Evolutionary conservation across 495 filamentous ascomycete genomes (phyloP).

Genomic region (Aspergillus asperescens): DNA sequence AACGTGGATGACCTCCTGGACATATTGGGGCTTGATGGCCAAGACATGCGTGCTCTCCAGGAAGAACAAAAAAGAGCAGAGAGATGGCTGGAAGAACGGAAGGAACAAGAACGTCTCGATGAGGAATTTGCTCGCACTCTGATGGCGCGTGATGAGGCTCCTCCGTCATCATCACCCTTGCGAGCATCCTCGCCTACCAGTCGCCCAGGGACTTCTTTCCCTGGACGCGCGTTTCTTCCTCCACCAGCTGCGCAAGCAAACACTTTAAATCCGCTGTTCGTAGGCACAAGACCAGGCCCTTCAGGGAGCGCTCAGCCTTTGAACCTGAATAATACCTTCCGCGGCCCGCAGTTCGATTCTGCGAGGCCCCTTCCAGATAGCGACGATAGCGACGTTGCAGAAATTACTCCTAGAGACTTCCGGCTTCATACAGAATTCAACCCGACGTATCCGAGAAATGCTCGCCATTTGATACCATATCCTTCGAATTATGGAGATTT

Average conservation of each 20-base stretch:
- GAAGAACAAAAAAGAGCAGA: slow-evolving; percentile 37
- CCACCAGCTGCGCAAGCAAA: neutral
- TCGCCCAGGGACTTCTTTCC: slow-evolving; percentile 3
- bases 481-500: neutral
- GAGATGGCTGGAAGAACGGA: slow-evolving; percentile 27
- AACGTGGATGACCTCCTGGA: slow-evolving; percentile 11
- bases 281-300: neutral
- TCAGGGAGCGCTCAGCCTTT: neutral
- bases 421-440: neutral
- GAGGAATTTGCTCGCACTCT: slow-evolving; percentile 45
- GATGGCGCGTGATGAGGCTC: slow-evolving; percentile 18
- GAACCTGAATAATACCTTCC: neutral
- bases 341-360: neutral
- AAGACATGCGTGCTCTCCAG: slow-evolving; percentile 30
- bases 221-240: neutral
- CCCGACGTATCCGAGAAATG: neutral
- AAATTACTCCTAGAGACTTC: slow-evolving; percentile 22
- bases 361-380: slow-evolving; percentile 10
- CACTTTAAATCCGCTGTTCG: neutral
- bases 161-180: slow-evolving; percentile 4
- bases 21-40: slow-evolving; percentile 27
- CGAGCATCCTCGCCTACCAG: slow-evolving; percentile 9
- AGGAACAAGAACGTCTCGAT: slow-evolving; percentile 42
- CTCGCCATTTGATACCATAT: neutral
- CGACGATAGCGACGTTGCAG: slow-evolving; percentile 30